Percentiles rank a stretch among this genome's conserved stretches.
These are phyloP conservation scores for Glarea lozoyensis DNA, from an alignment of 495 filamentous ascomycete genomes.

Conservation along the genomic window DNA sequence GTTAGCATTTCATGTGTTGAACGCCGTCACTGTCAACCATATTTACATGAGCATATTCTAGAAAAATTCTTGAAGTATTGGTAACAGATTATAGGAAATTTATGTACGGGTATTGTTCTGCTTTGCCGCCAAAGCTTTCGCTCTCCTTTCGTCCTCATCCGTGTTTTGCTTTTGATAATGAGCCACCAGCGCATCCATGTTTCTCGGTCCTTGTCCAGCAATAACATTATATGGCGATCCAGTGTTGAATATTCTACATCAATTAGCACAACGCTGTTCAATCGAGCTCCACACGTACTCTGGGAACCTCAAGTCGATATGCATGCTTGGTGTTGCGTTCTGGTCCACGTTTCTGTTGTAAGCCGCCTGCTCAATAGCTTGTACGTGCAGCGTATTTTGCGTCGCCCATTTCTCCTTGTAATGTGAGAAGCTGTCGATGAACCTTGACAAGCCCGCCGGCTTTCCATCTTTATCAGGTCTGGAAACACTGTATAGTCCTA, in stretches of 20 bases:
- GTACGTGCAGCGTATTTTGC: conserved; percentile 54
- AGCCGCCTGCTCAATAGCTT: conserved; percentile 60
- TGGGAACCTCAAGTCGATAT: conserved; percentile 49
- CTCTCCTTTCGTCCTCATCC: conserved; percentile 38
- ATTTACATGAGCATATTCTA: too few species aligned
- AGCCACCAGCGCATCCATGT: conserved; percentile 51
- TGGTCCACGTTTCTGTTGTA: conserved; percentile 57
- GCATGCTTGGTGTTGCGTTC: conserved; percentile 35
- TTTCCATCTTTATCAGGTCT: conserved; percentile 38
- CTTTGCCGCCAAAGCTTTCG: conserved; percentile 8
- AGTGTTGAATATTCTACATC: conserved; percentile 47
- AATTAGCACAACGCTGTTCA: conserved; percentile 2
- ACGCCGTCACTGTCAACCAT: too few species aligned
- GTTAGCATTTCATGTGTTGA: too few species aligned
- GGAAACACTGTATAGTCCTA: conserved; percentile 48
- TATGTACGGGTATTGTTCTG: conserved; percentile 21
- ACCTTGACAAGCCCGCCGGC: conserved; percentile 43
- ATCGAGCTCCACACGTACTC: conserved; percentile 49
- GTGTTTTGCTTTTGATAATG: conserved; percentile 52
- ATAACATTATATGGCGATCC: conserved; percentile 55
- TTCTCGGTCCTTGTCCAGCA: conserved; percentile 46
- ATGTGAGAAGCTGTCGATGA: conserved; percentile 46
- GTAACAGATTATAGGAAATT: conserved; percentile 2
- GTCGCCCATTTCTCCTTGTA: conserved; percentile 42
- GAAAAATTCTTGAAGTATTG: too few species aligned